phyloP scores from a whole-genome alignment of 2,329 filamentous ascomycete species.

The Ceratocystis albifundus region DNA sequence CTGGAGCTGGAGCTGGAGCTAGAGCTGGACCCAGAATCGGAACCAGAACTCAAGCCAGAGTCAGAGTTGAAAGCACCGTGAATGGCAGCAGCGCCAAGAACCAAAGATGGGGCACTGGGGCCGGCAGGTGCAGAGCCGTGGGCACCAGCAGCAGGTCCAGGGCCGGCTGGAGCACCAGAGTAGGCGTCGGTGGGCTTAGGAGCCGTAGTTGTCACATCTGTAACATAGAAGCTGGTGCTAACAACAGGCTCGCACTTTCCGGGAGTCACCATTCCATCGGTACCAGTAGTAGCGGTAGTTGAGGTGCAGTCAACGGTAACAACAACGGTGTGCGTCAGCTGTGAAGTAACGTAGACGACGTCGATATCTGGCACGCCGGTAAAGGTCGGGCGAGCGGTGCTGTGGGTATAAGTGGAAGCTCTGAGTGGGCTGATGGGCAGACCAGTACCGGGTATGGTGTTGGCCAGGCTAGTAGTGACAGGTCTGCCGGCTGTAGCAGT shows the following conservation, averaged over 20 bases:
- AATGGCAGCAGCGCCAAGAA: slow-evolving; percentile 7
- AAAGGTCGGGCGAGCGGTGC: neutral
- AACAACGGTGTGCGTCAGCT: slow-evolving; percentile 3
- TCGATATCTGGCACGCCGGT: neutral
- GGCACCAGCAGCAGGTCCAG: neutral
- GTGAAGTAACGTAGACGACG: neutral
- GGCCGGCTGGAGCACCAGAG: neutral
- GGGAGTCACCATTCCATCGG: neutral
- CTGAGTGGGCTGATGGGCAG: no score
- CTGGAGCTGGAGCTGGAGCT: neutral
- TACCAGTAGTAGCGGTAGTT: slow-evolving; percentile 2
- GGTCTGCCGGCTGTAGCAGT: neutral
- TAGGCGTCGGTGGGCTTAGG: neutral
- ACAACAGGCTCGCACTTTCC: neutral
- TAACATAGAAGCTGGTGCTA: neutral
- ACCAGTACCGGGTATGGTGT: neutral
- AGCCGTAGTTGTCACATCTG: neutral
- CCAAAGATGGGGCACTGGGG: neutral
- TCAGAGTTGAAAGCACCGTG: neutral
- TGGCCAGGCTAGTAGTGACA: neutral
- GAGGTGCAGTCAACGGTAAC: slow-evolving; percentile 13
- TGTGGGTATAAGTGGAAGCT: neutral
- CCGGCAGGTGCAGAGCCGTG: neutral
- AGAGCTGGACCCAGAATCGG: neutral
- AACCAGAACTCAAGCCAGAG: neutral